phyloP scores from a whole-genome alignment of 2,329 filamentous ascomycete genomes.

The Pseudocercospora fijiensis region DNA sequence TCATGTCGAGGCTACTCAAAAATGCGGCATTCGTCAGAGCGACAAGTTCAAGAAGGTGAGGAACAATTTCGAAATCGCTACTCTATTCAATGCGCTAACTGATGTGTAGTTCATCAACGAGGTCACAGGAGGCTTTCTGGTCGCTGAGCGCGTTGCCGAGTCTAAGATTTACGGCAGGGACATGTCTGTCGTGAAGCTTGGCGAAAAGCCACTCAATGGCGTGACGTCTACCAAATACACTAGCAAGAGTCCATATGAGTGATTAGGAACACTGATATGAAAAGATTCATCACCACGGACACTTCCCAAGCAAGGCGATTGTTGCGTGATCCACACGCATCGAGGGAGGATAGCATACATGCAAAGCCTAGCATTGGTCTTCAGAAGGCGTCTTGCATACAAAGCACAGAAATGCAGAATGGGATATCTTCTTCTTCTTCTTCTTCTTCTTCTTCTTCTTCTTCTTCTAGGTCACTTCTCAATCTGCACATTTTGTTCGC shows the following conservation, averaged over 20 bases:
- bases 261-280: background rate
- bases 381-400: background rate
- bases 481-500: background rate
- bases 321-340: background rate
- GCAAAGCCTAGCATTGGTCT: background rate
- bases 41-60: slow-evolving; percentile 37
- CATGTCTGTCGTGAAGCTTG: slow-evolving; percentile 8
- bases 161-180: slow-evolving; percentile 25
- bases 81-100: background rate
- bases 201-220: slow-evolving; percentile 8
- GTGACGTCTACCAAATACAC: slow-evolving; percentile 4
- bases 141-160: slow-evolving; percentile 20
- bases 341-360: background rate
- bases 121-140: slow-evolving; percentile 46
- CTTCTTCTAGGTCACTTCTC: too few species aligned
- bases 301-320: background rate
- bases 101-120: slow-evolving; percentile 36
- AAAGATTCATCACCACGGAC: background rate
- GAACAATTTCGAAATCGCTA: background rate
- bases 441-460: too few species aligned
- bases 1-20: slow-evolving; percentile 45
- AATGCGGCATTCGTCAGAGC: slow-evolving; percentile 39
- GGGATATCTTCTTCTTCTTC: too few species aligned
- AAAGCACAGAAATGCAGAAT: background rate
- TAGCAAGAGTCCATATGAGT: slow-evolving; percentile 5